Base-by-base conservation (phyloP, 2,329 filamentous ascomycete genomes). In the Cadophora gregata region DNA sequence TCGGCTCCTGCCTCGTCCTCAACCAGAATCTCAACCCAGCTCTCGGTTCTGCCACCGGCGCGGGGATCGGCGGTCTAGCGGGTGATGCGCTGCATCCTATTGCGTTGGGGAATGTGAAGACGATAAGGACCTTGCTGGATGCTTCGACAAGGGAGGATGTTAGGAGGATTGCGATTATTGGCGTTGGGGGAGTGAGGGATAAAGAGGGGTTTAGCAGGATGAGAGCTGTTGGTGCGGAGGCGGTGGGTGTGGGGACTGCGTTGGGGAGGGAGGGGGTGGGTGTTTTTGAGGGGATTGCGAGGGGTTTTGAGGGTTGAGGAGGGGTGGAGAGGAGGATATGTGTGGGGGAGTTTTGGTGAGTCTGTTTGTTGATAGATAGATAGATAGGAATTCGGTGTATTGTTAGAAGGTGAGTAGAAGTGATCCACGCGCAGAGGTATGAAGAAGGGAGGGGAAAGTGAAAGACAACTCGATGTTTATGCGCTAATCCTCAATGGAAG, bases 51-150 rank as follows among this genome's bases (percentile, higher is more conserved):
- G 85, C 85, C 0, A 82, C 80, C 3, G 79, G 82, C 0, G 79
- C 76, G 0, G 89, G 90, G 0, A 81, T 92, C 3, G 92, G 91
- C 0, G 92, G 91, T 0, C 82, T 94, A 79, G 91, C 90, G 0
- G 92, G 92, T 0, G 84, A 89, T 12, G 85, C 90, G 21, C 78
- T 95, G 51, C 92, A 94, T 77, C 88, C 90, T 0, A 79, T 95
- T 0, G 89, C 91, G 0, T 77, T 95, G 33, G 92, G 92, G 0
- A 95, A 94, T 72, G 91, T 94, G 36, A 81, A 81, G n/a, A 89
- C 86, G 0, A 82, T 95, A n/a, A 79, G 88, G 24, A 77, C 75
- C 24, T 75, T 91, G 78, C 76, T 94, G 19, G 85, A 89, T 70
- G 59, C 42, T 7, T 69, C 63, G 14, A 77, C 79, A 38, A 73